Conservation (phyloP, 345 rosid genomes). For the Boechera stricta region DNA sequence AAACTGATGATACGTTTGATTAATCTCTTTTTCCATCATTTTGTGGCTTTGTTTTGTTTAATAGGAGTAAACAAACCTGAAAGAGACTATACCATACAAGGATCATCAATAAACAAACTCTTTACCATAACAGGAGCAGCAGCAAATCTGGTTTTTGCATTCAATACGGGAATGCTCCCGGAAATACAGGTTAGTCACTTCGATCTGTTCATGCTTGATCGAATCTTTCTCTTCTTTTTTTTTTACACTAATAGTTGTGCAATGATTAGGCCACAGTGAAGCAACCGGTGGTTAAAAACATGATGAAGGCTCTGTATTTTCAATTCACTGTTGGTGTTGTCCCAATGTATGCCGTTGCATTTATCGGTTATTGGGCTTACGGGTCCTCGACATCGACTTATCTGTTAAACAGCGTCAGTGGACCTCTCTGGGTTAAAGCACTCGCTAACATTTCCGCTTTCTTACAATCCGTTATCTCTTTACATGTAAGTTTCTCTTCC, state of each 20-base stretch:
- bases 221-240: background rate
- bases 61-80: constrained; percentile 69
- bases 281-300: constrained; percentile 78
- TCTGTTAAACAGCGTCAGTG: constrained; percentile 69
- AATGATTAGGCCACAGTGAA: constrained; percentile 76
- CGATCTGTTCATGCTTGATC: background rate
- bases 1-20: background rate
- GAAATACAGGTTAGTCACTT: constrained; percentile 62
- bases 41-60: background rate
- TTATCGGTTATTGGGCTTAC: constrained; percentile 95
- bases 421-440: constrained; percentile 83
- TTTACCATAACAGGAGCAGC: constrained; percentile 79
- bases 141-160: constrained; percentile 88
- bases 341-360: constrained; percentile 75
- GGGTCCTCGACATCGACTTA: constrained; percentile 74
- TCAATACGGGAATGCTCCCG: constrained; percentile 97
- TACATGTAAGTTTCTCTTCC: constrained; percentile 61
- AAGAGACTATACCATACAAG: constrained; percentile 75
- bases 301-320: constrained; percentile 86
- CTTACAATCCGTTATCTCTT: constrained; percentile 84
- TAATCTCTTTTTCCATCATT: background rate
- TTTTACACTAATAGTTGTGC: constrained; percentile 1
- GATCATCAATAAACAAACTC: constrained; percentile 55
- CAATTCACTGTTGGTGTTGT: constrained; percentile 78
- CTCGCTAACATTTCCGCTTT: constrained; percentile 77